phyloP scores from a whole-genome alignment of 1,139 yeast species.

The Scheffersomyces insectosa region DNA sequence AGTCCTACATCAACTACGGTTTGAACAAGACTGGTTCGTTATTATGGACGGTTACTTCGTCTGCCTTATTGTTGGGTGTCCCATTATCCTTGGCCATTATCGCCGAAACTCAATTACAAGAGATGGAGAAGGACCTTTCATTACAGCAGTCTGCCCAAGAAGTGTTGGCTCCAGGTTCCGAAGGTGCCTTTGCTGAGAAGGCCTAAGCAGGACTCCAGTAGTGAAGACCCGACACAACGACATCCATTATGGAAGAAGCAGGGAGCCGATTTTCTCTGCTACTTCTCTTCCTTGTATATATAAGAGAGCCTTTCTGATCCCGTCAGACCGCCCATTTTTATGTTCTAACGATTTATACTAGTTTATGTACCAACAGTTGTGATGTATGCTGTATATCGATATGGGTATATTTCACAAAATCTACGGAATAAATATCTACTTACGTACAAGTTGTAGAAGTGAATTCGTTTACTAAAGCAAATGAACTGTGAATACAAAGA shows the following conservation, averaged over 20 bases:
- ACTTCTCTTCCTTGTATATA: slow-evolving; percentile 8
- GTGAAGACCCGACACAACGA: too few relatives aligned
- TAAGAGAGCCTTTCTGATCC: background rate
- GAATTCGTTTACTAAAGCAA: too few relatives aligned
- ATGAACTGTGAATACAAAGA: too few relatives aligned
- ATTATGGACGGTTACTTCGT: slow-evolving; percentile 84
- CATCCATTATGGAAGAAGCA: background rate
- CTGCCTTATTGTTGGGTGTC: slow-evolving; percentile 84
- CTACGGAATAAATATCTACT: background rate
- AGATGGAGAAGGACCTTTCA: slow-evolving; percentile 90
- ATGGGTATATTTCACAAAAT: background rate
- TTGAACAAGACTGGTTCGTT: slow-evolving; percentile 67
- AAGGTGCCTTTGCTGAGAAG: slow-evolving; percentile 50
- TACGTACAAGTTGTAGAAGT: too few relatives aligned
- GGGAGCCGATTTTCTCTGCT: background rate
- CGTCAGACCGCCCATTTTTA: background rate
- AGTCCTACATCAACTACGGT: slow-evolving; percentile 43
- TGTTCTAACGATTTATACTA: slow-evolving; percentile 1
- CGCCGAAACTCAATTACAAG: slow-evolving; percentile 90
- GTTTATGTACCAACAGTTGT: background rate
- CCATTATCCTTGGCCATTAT: slow-evolving; percentile 88
- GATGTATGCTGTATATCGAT: too few relatives aligned
- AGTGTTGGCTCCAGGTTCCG: slow-evolving; percentile 76
- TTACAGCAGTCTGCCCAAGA: slow-evolving; percentile 85
- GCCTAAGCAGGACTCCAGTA: slow-evolving; percentile 9